These are phyloP conservation scores for Scorias spongiosa DNA, from an alignment of 2,329 filamentous ascomycete species.

Conservation along the genomic window DNA sequence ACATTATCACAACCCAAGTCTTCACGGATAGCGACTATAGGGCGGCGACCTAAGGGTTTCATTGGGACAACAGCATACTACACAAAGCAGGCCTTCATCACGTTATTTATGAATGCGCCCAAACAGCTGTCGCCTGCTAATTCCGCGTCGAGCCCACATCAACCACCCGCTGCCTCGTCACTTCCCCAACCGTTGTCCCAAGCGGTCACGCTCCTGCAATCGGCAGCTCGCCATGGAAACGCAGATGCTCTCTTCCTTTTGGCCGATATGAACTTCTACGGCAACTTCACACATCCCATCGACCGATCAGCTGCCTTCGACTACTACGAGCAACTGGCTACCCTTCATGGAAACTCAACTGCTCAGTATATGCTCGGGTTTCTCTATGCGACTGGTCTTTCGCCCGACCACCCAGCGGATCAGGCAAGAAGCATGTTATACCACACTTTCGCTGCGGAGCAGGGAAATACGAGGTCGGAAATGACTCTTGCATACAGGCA, in stretches of 20 bases:
- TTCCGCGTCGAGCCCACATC: slow-evolving; percentile 17
- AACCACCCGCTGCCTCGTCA: slow-evolving; percentile 17
- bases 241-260: slow-evolving; percentile 79
- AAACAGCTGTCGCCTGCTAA: slow-evolving; percentile 26
- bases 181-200: slow-evolving; percentile 38
- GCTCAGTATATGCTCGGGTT: slow-evolving; percentile 93
- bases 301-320: slow-evolving; percentile 67
- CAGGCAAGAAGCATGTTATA: slow-evolving; percentile 88
- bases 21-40: slow-evolving; percentile 24
- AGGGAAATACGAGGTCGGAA: slow-evolving; percentile 69
- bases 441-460: slow-evolving; percentile 81
- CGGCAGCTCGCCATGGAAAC: slow-evolving; percentile 41
- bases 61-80: slow-evolving; percentile 45
- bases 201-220: slow-evolving; percentile 43
- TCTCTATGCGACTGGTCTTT: slow-evolving; percentile 88
- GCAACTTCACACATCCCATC: slow-evolving; percentile 76
- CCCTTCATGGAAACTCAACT: slow-evolving; percentile 67
- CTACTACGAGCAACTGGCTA: slow-evolving; percentile 66
- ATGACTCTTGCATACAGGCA: slow-evolving; percentile 89
- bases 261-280: slow-evolving; percentile 92
- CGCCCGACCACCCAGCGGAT: slow-evolving; percentile 62
- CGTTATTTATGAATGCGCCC: slow-evolving; percentile 51
- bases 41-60: slow-evolving; percentile 40
- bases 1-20: slow-evolving; percentile 26
- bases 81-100: slow-evolving; percentile 44